Evolutionary conservation across 805 yeast species (phyloP).

Genomic region (Yarrowia deformans): DNA sequence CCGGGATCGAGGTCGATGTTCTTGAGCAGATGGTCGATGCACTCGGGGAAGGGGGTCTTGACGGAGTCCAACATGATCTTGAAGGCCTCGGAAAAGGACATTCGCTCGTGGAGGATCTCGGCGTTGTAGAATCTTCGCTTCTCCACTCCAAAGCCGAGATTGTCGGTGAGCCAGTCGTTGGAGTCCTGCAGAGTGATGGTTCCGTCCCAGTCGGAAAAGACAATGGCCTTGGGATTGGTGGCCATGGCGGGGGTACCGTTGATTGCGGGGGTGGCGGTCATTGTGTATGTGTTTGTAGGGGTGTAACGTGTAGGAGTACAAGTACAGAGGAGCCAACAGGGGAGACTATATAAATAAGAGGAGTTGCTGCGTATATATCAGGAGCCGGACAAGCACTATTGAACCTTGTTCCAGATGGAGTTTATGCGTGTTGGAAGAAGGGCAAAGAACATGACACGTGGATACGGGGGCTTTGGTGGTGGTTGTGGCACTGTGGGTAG

Average conservation of each 20-base stretch:
- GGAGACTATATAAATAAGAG: constrained; percentile 10
- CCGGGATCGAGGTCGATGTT: constrained; percentile 88
- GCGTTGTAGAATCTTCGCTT: constrained; percentile 73
- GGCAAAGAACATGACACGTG: constrained; percentile 36
- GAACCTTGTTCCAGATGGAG: constrained; percentile 38
- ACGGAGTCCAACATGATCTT: constrained; percentile 82
- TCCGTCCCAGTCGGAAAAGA: constrained; percentile 98
- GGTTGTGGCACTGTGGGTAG: too few relatives aligned
- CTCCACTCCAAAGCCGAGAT: constrained; percentile 80
- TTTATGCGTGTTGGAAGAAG: constrained; percentile 16
- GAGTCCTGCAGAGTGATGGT: constrained; percentile 96
- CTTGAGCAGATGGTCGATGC: constrained; percentile 70
- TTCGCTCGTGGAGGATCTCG: constrained; percentile 70
- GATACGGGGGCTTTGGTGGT: neutral
- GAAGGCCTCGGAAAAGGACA: constrained; percentile 77
- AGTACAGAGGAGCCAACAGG: neutral
- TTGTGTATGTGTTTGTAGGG: neutral
- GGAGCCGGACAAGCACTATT: constrained; percentile 25
- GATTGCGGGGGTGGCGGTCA: constrained; percentile 7
- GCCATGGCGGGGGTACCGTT: constrained; percentile 46
- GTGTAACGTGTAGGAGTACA: neutral
- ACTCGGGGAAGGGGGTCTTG: constrained; percentile 76
- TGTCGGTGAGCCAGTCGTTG: constrained; percentile 89
- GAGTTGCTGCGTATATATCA: constrained; percentile 34
- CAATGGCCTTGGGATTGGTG: constrained; percentile 67